phyloP scores from a whole-genome alignment of 106 monocot genomes.

The Posidonia australis region DNA sequence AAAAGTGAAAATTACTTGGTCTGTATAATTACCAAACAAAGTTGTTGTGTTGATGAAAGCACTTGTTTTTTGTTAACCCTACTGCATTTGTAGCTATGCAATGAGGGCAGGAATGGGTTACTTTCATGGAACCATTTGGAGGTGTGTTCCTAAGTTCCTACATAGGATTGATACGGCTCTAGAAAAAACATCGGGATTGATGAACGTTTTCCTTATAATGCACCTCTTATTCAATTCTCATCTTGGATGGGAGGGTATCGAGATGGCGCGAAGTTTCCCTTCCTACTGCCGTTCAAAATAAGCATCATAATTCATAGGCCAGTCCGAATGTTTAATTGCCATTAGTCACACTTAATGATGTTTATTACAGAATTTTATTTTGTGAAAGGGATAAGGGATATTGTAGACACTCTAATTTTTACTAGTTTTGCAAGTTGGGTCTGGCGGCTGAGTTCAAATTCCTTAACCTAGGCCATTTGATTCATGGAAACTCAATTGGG shows the following conservation, averaged over 20 bases:
- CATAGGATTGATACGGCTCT: slow-evolving; percentile 90
- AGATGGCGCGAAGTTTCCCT: slow-evolving; percentile 51
- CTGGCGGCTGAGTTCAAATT: no score
- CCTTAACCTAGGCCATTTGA: no score
- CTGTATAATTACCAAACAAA: no score
- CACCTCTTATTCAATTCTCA: slow-evolving; percentile 97
- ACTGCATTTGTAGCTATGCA: slow-evolving; percentile 29
- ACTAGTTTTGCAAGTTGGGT: no score
- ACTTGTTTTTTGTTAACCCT: neutral
- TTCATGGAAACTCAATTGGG: no score
- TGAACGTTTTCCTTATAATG: slow-evolving; percentile 94
- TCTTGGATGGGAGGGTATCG: slow-evolving; percentile 99
- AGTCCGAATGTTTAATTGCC: no score
- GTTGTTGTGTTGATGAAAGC: neutral
- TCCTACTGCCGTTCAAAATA: neutral
- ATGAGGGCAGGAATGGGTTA: slow-evolving; percentile 99
- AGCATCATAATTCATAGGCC: neutral
- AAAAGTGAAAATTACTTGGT: neutral
- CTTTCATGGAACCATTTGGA: slow-evolving; percentile 98
- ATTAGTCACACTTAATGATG: no score
- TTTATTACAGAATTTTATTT: no score
- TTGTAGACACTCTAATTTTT: no score
- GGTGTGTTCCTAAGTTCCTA: slow-evolving; percentile 94
- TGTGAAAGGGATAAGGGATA: no score
- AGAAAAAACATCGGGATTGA: slow-evolving; percentile 91